Evolutionary conservation across 2,329 filamentous ascomycete genomes (phyloP), one percentile per base, ranked within the genome.

Genomic region (Pestalotiopsis sp.): DNA sequence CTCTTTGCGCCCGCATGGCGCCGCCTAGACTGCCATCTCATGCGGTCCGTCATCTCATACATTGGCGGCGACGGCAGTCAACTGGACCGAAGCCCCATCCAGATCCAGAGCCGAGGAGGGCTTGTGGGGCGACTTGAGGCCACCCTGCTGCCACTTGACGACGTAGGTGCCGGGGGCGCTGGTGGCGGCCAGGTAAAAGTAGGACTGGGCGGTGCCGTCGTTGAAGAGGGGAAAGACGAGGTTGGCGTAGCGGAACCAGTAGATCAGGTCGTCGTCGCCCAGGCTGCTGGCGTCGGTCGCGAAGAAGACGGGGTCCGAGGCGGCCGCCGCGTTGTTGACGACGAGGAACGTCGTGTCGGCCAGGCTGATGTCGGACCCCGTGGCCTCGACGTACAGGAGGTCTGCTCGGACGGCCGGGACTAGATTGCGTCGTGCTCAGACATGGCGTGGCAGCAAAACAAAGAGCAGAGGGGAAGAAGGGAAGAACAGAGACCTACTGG

Each of bases 271-370:
- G 25, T 69, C 64, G 27, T 64, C 59, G 12, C 64, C 41, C 17
- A 74, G 68, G n/a, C 39, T 64, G 36, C 68, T 61, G 9, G 71
- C 71, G 67, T 64, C 68, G 66, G 70, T 64, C 17, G 70, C 38
- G 69, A 70, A 68, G 68, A 65, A 68, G 12, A 71, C 36, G 41
- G 69, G 64, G 14, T 68, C 67, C 27, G 31, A 5, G 45, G 73
- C 68, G 31, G 41, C 65, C 17, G 70, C 57, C 3, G 14, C 57
- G 60, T 68, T 66, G 68, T 71, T 71, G 67, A 69, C 63, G 36
- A 66, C 69, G 14, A 75, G 70, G 68, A 75, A 75, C 38, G 70
- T 72, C 14, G 71, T 68, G 52, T 69, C 45, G 3, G 70, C 66
- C 27, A 72, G 57, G 11, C 27, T 25, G 3, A 23, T 52, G 38